Percentiles rank a stretch among this genome's conserved stretches.
phyloP scores from a whole-genome alignment of 345 rosid species.

The Bruguiera sexangula region DNA sequence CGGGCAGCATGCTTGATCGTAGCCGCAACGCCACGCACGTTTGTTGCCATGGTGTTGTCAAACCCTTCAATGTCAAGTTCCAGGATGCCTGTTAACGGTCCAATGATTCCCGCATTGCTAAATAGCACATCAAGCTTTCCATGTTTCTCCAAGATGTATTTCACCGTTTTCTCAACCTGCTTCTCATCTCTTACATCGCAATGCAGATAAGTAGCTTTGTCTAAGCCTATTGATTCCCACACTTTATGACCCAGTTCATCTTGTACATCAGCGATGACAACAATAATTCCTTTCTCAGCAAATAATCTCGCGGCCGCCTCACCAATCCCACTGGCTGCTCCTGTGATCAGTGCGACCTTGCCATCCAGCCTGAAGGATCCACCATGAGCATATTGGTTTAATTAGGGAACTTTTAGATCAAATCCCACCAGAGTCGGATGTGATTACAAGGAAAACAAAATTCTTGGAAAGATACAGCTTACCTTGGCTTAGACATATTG shows the following conservation, averaged over 20 bases:
- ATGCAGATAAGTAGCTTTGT: conserved; percentile 47
- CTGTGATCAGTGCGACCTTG: conserved; percentile 78
- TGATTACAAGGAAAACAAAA: background rate
- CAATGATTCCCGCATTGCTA: conserved; percentile 84
- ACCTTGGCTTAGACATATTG: conserved; percentile 44
- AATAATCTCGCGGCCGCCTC: conserved; percentile 66
- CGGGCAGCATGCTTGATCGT: conserved; percentile 79
- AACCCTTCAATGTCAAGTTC: conserved; percentile 54
- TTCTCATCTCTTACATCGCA: conserved; percentile 83
- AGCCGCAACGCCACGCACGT: conserved; percentile 76
- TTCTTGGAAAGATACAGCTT: conserved; percentile 1
- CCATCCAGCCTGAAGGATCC: conserved; percentile 59
- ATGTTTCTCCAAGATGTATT: conserved; percentile 40
- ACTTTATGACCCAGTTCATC: conserved; percentile 58
- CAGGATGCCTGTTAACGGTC: conserved; percentile 49
- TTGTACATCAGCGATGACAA: conserved; percentile 68
- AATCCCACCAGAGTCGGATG: no score
- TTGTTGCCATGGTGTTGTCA: conserved; percentile 55
- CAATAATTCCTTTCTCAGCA: conserved; percentile 58
- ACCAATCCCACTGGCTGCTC: conserved; percentile 93
- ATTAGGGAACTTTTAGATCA: no score
- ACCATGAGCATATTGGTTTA: background rate
- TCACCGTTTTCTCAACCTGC: conserved; percentile 64
- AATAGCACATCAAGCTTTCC: conserved; percentile 69
- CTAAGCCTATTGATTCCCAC: conserved; percentile 37